Evolutionary conservation across 495 filamentous ascomycete species (phyloP).

Genomic region (Viridothelium virens): DNA sequence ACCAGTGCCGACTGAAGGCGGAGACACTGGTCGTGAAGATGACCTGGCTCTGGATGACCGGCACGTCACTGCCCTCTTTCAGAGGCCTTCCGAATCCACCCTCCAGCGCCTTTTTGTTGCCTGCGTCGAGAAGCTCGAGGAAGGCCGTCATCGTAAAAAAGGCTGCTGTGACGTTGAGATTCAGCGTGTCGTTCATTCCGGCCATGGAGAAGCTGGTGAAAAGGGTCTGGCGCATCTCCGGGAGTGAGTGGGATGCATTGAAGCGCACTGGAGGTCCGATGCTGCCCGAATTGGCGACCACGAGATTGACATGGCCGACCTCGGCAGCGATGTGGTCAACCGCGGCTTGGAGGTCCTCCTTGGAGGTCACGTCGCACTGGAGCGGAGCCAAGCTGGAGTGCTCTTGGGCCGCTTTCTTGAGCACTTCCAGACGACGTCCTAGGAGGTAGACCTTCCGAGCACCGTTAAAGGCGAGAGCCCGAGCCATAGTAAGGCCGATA

Average conservation of each 20-base stretch:
- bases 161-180: conserved; percentile 34
- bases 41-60: conserved; percentile 29
- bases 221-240: conserved; percentile 15
- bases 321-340: conserved; percentile 32
- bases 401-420: conserved; percentile 17
- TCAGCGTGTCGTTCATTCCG: conserved; percentile 23
- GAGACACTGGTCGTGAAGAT: conserved; percentile 32
- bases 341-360: conserved; percentile 28
- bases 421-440: conserved; percentile 49
- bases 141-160: conserved; percentile 39
- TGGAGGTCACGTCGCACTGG: conserved; percentile 39
- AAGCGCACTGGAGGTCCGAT: conserved; percentile 12
- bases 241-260: not conserved
- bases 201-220: conserved; percentile 15
- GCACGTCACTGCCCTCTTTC: conserved; percentile 26
- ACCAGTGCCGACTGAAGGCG: conserved; percentile 26
- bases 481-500: conserved; percentile 58
- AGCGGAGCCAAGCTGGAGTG: conserved; percentile 32
- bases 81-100: conserved; percentile 6
- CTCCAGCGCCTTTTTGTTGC: conserved; percentile 27
- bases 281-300: conserved; percentile 19
- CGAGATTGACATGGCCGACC: conserved; percentile 30
- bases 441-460: conserved; percentile 62
- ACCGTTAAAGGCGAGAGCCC: conserved; percentile 55
- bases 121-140: conserved; percentile 36